Evolutionary conservation across 139 green algal genomes (phyloP), one percentile per base, ranked within the genome.

Genomic region (Chlorella sp.): DNA sequence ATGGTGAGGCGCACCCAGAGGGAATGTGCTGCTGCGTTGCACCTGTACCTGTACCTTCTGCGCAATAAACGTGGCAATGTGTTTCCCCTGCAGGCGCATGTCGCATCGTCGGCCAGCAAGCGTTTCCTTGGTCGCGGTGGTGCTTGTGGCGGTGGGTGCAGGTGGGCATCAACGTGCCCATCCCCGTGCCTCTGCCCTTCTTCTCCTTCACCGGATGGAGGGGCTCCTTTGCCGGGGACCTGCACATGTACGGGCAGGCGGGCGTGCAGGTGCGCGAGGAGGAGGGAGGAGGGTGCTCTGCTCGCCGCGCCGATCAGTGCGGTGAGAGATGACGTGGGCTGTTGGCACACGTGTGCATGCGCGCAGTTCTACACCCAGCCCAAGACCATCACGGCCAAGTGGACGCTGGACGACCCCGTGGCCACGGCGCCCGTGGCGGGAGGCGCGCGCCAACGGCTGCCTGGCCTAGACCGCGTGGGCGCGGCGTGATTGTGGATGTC

Each of bases 81-180:
- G n/a, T n/a, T n/a, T n/a, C n/a, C n/a, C n/a, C n/a, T n/a, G n/a
- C n/a, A n/a, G n/a, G n/a, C n/a, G n/a, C n/a, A n/a, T n/a, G n/a
- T n/a, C n/a, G n/a, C n/a, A n/a, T n/a, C n/a, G n/a, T n/a, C n/a
- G n/a, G n/a, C n/a, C n/a, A n/a, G n/a, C n/a, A n/a, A n/a, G n/a
- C n/a, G n/a, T n/a, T n/a, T n/a, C n/a, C n/a, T n/a, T n/a, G n/a
- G n/a, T n/a, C n/a, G n/a, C n/a, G n/a, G n/a, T n/a, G n/a, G 55
- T 29, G 55, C 55, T 10, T 64, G 55, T 29, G 55, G 17, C 22
- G 22, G 55, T 64, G 55, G 20, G 4, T 80, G 5, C 83, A 88
- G 88, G 91, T 99, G 1, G 95, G 95, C 67, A 93, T 98, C 81
- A 98, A 99, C 81, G 86, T 98, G 31, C 91, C 92, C 64, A 98